Evolutionary conservation across 2,329 filamentous ascomycete species (phyloP), one percentile per base, ranked within the genome.

Genomic region (Xylaria sp.): DNA sequence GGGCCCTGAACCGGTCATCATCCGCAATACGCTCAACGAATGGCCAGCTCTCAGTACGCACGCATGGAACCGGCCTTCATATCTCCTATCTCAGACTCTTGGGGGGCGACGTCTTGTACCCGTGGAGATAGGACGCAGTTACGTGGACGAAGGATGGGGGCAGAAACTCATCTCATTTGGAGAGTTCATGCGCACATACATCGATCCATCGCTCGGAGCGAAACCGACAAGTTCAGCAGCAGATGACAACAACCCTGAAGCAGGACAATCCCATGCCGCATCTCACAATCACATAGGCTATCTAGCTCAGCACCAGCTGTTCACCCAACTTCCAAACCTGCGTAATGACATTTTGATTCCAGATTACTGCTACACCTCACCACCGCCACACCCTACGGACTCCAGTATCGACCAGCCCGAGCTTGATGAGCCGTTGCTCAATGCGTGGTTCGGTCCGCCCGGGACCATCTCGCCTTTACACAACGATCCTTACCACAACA

Each of bases 401-500:
- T 57, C 70, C 4, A 60, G 69, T 4, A 68, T 73, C 46, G 65
- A 76, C 65, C 74, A 76, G 57, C 72, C 75, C 1, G 74, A 75
- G 44, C 73, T 82, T 10, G 79, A 78, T 5, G 80, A 84, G 19
- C 91, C 91, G 0, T 78, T 89, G 49, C 79, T 95, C 16, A 96
- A 97, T 73, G 92, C 91, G 6, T 99, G 94, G 94, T 88, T 97
- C 64, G 94, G 94, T 0, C 94, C 94, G 0, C 79, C 86, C 0
- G 87, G 86, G 54, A 97, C 94, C 0, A 92, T 96, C 64, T 96
- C 92, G 0, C 94, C 94, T 1, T 79, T 97, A 0, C 94, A 99
- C 73, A 95, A 91, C 1, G 94, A 97, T 69, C 91, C 90, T 1
- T 95, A 97, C 72, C 91, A 97, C 71, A 97, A 97, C 70, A 84